Conservation (phyloP, 2,329 filamentous ascomycete genomes). For the Berkeleyomyces rouxiae region DNA sequence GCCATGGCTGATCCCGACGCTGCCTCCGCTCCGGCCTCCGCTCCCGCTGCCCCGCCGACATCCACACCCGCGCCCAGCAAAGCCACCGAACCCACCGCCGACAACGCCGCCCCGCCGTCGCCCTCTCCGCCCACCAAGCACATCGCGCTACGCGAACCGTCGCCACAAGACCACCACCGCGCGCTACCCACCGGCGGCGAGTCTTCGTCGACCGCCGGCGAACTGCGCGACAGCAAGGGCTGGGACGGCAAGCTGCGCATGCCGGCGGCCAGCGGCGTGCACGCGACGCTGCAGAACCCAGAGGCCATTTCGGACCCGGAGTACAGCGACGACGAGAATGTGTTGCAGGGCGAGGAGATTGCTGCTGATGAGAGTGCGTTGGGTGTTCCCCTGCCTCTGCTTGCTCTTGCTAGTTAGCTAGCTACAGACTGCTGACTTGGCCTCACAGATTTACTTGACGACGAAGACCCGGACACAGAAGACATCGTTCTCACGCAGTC, state of each 20-base stretch:
- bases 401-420: neutral
- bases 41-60: neutral
- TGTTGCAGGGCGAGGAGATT: conserved; percentile 57
- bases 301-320: conserved; percentile 74
- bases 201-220: conserved; percentile 23
- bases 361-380: conserved; percentile 60
- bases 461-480: conserved; percentile 43
- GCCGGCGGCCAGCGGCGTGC: conserved; percentile 21
- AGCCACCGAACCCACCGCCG: neutral
- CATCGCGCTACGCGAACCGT: conserved; percentile 33
- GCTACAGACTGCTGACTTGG: neutral
- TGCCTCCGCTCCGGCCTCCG: neutral
- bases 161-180: conserved; percentile 7
- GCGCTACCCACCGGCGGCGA: conserved; percentile 18
- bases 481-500: conserved; percentile 87
- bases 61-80: conserved; percentile 3
- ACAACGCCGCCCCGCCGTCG: neutral
- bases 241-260: conserved; percentile 76
- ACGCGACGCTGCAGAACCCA: conserved; percentile 51
- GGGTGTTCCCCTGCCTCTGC: neutral
- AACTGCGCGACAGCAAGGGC: conserved; percentile 44
- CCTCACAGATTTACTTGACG: conserved; percentile 40
- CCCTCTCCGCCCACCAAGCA: conserved; percentile 18
- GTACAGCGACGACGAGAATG: conserved; percentile 56
- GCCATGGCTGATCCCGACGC: neutral